Conservation (phyloP, 2,329 filamentous ascomycete species). For the Capronia americana region DNA sequence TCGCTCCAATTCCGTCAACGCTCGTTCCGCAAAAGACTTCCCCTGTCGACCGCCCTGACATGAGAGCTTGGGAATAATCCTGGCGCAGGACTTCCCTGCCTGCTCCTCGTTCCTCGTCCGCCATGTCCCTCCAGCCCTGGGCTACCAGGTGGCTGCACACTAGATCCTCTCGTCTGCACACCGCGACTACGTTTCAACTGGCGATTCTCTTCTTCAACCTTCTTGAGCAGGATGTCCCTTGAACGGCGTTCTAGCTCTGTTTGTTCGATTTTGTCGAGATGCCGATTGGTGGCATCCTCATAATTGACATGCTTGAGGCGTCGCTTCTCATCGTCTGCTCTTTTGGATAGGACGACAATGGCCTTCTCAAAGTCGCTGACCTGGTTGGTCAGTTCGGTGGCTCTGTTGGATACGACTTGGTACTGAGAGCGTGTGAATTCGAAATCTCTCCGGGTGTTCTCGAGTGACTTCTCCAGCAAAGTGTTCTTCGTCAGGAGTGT, state of each 20-base stretch:
- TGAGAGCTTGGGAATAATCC: slow-evolving; percentile 26
- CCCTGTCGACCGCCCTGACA: slow-evolving; percentile 19
- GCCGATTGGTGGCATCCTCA: slow-evolving; percentile 44
- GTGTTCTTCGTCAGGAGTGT: slow-evolving; percentile 40
- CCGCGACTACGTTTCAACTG: slow-evolving; percentile 48
- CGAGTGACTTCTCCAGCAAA: slow-evolving; percentile 47
- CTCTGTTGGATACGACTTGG: slow-evolving; percentile 53
- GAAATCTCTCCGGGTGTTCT: slow-evolving; percentile 52
- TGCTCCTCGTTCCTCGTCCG: slow-evolving; percentile 33
- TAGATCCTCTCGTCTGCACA: slow-evolving; percentile 42
- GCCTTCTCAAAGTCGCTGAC: slow-evolving; percentile 47
- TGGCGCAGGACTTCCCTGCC: slow-evolving; percentile 38
- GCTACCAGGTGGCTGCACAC: slow-evolving; percentile 40
- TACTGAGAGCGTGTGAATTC: slow-evolving; percentile 56
- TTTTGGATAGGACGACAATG: slow-evolving; percentile 47
- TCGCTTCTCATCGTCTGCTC: slow-evolving; percentile 46
- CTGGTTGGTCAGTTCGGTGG: slow-evolving; percentile 51
- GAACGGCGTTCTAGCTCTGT: slow-evolving; percentile 46
- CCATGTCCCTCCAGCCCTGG: slow-evolving; percentile 31
- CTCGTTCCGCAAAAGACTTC: slow-evolving; percentile 34
- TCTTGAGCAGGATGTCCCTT: slow-evolving; percentile 49
- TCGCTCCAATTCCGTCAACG: slow-evolving; percentile 11
- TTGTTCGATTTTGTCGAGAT: slow-evolving; percentile 49
- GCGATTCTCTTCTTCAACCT: slow-evolving; percentile 54
- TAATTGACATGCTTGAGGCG: slow-evolving; percentile 49